Percentiles rank a stretch among this genome's conserved stretches.
These are phyloP conservation scores for Colletotrichum sp. DNA, from an alignment of 2,329 filamentous ascomycete species.

Conservation along the genomic window DNA sequence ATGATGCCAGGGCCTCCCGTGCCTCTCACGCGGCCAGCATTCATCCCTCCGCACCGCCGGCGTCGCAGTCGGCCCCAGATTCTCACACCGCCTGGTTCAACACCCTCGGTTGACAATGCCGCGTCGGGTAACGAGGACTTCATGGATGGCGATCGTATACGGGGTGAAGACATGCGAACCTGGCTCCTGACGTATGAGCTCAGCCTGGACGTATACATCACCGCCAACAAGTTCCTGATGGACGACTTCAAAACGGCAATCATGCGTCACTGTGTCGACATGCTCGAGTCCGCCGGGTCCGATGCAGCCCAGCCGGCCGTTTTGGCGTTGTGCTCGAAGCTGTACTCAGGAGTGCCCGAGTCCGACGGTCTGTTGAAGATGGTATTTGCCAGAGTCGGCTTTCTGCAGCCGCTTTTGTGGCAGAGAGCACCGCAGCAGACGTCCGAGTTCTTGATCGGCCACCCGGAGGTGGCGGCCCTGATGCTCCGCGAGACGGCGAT, in stretches of 20 bases:
- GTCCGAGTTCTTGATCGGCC: slow-evolving; percentile 44
- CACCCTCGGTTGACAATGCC: slow-evolving; percentile 10
- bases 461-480: slow-evolving; percentile 51
- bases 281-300: slow-evolving; percentile 47
- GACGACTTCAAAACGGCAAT: slow-evolving; percentile 49
- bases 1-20: slow-evolving; percentile 1
- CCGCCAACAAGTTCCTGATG: slow-evolving; percentile 52
- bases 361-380: slow-evolving; percentile 50
- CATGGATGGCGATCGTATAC: slow-evolving; percentile 38
- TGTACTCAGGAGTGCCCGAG: slow-evolving; percentile 48
- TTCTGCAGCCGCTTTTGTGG: slow-evolving; percentile 51
- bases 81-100: slow-evolving; percentile 16
- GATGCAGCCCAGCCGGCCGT: slow-evolving; percentile 49
- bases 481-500: slow-evolving; percentile 52
- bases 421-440: slow-evolving; percentile 44
- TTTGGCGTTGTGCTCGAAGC: slow-evolving; percentile 45
- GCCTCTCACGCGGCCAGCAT: slow-evolving; percentile 3
- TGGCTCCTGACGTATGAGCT: slow-evolving; percentile 53
- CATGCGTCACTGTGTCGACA: slow-evolving; percentile 47
- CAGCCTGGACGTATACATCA: slow-evolving; percentile 54
- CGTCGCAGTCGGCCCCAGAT: slow-evolving; percentile 12
- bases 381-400: slow-evolving; percentile 54
- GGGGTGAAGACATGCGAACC: slow-evolving; percentile 49
- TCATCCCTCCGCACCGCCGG: slow-evolving; percentile 16
- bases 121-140: slow-evolving; percentile 18